Base-by-base conservation (phyloP, 139 green algal species). In the Chlamydomonas eustigma region DNA sequence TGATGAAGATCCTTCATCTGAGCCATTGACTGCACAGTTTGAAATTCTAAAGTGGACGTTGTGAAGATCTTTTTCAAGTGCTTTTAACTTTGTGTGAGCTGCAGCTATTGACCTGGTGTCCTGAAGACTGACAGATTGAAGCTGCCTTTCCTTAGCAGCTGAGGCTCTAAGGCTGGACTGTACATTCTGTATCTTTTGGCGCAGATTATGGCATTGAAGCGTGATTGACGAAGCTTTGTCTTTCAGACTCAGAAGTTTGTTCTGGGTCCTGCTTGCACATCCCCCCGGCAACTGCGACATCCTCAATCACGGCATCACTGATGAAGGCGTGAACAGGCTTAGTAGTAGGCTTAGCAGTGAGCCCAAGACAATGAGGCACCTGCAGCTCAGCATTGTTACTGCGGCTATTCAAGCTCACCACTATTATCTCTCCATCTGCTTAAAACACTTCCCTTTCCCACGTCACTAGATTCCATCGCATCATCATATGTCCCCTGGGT, bases 381-480 rank as follows among this genome's bases (percentile, higher is more conserved):
- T 4, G 4, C 33, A 5, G 3, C 78, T 31, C 25, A 50, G 28
- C 30, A 36, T 28, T 31, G 64, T 2, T 24, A 38, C 8, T n/a
- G n/a, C n/a, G n/a, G n/a, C 33, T 12, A 51, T 32, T 39, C 24
- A 64, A 25, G 32, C 73, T 37, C 3, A 68, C 78, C 25, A 91
- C 73, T 24, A n/a, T n/a, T n/a, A 93, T 81, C 81, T 93, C 89
- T 0, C 89, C 89, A 74, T 93, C 85, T 2, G 81, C 79, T 37
- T 91, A 92, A 73, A 93, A 92, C 1, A 92, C 71, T 38, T 90
- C 87, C 0, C 87, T 81, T 44, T 25, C 2, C 1, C 24, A 37
- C 1, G 67, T 76, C 2, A 83, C 75, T 35, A 86, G 58, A 74
- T 51, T 86, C 37, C 8, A 39, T 12, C 2, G 36, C 58, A n/a